Percentiles rank a stretch among this genome's conserved stretches.
Conservation (phyloP, 2,329 filamentous ascomycete genomes). For the Sphaerostilbella broomeana region DNA sequence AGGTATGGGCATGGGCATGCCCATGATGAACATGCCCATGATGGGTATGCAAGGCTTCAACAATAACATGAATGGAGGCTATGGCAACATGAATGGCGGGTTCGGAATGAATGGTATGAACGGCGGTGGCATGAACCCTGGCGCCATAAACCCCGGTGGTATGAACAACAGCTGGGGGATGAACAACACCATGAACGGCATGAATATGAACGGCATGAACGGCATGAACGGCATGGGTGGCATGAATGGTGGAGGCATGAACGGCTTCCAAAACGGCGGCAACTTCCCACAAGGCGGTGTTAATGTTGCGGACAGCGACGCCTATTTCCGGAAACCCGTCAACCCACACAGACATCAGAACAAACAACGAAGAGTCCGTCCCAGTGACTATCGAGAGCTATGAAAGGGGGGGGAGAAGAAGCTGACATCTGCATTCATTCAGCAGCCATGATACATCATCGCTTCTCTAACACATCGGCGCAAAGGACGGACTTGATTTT, state of each 20-base stretch:
- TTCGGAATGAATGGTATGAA: slow-evolving; percentile 27
- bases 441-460: slow-evolving; percentile 4
- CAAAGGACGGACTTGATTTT: background rate
- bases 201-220: slow-evolving; percentile 18
- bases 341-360: slow-evolving; percentile 89
- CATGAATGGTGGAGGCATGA: slow-evolving; percentile 25
- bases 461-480: background rate
- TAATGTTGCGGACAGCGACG: slow-evolving; percentile 80
- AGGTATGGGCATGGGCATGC: slow-evolving; percentile 25
- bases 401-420: slow-evolving; percentile 30
- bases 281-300: slow-evolving; percentile 46
- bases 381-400: slow-evolving; percentile 85
- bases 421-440: background rate
- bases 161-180: slow-evolving; percentile 17
- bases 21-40: slow-evolving; percentile 25
- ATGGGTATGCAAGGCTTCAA: slow-evolving; percentile 17
- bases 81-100: slow-evolving; percentile 27
- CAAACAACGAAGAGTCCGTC: slow-evolving; percentile 69
- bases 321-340: slow-evolving; percentile 92
- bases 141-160: slow-evolving; percentile 20
- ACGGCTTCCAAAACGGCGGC: slow-evolving; percentile 28
- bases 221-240: slow-evolving; percentile 18
- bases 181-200: slow-evolving; percentile 17
- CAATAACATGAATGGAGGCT: slow-evolving; percentile 29
- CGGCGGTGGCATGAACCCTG: slow-evolving; percentile 24